Base-by-base conservation (phyloP, 2,329 filamentous ascomycete species). In the Sclerotinia nivalis region DNA sequence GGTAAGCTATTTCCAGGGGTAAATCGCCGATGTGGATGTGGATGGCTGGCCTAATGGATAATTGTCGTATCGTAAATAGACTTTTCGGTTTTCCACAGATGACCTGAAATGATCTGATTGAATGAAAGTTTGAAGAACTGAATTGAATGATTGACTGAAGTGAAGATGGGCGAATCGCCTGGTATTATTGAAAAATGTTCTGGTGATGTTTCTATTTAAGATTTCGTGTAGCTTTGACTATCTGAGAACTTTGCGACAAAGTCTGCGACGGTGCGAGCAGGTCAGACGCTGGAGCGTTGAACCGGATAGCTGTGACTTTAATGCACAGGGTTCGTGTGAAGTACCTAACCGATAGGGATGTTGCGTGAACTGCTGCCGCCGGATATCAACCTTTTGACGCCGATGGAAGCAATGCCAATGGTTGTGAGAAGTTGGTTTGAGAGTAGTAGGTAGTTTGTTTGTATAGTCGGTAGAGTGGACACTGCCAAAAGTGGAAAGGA, bases 221-320 rank as follows among this genome's bases (percentile, higher is more conserved):
- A 72, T 69, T 70, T 73, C 71, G 70, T 69, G 72, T 72, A 74
- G 75, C 75, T 77, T 75, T 74, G 74, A 76, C 72, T 72, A 71
- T 74, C 70, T 71, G 71, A 76, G 74, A 64, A 74, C 74, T 75
- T 73, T 73, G 74, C 74, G 75, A 76, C 73, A 74, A 71, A 66
- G 70, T 73, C 74, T 77, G 75, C 74, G 74, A 76, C 76, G 73
- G 73, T 69, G 72, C 72, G 71, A 55, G 68, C 40, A 47, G 62
- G 64, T 54, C 71, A 31, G 69, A 72, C 72, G 70, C 71, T 71
- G 70, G 69, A 72, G 72, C 74, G 72, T 71, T 75, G 75, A 72
- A 72, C 69, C 75, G 72, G 66, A 70, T 75, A 73, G 75, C 70
- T 71, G 71, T 52, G 60, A 69, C 58, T 68, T 68, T 64, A 71